Conservation (phyloP, 176 grass and related monocot genomes). For the Canna indica region DNA sequence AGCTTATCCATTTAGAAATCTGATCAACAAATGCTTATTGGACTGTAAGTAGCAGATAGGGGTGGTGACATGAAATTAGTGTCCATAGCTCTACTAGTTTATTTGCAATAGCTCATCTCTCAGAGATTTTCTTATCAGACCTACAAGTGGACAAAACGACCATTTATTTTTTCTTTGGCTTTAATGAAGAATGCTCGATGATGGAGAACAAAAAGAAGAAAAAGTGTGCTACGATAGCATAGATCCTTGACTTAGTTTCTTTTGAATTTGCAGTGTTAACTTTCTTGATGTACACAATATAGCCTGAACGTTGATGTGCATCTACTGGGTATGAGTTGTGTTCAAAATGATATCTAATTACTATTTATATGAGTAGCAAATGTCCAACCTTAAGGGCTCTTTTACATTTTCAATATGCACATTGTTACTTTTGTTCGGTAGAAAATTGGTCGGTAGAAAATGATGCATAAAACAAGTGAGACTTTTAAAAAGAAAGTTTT, state of each 20-base stretch:
- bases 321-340: background rate
- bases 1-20: conserved; percentile 54
- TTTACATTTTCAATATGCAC: too few relatives aligned
- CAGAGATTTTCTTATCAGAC: background rate
- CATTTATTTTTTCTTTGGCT: background rate
- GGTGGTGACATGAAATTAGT: background rate
- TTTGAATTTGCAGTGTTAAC: background rate
- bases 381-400: background rate
- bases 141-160: background rate
- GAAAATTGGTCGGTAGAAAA: too few relatives aligned
- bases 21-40: background rate
- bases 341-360: background rate
- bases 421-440: too few relatives aligned
- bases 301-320: background rate
- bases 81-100: background rate
- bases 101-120: background rate
- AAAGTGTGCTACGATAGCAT: background rate
- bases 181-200: background rate
- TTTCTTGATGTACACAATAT: background rate
- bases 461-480: too few relatives aligned
- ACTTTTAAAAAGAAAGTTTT: too few relatives aligned
- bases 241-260: background rate
- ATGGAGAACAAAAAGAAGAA: background rate
- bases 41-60: conserved; percentile 16
- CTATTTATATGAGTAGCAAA: background rate